Evolutionary conservation across 1,284 basidiomycete genomes (phyloP), one percentile per base, ranked within the genome.

Genomic region (Trichosporon sp.): DNA sequence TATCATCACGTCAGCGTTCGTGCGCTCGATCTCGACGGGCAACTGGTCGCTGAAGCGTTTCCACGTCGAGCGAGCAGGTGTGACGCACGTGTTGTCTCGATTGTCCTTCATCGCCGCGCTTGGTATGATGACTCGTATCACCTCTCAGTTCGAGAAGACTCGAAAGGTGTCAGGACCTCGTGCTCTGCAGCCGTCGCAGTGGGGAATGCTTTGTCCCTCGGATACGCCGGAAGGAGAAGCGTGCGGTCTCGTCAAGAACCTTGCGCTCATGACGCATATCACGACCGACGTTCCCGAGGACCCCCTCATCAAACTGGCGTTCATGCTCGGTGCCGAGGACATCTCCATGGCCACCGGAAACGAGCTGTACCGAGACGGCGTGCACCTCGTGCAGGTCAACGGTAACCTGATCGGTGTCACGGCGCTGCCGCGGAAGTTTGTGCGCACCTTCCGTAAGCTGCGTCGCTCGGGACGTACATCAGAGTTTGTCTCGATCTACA

Each of bases 211-310:
- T 23, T 99, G 96, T 81, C 92, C 96, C 0, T 95, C 92, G 75
- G 96, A 99, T 81, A 99, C 97, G 3, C 96, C 96, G 0, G 96
- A 99, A 87, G 97, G 96, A 76, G 96, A 99, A 81, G 96, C 96
- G 6, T 99, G 96, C 77, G 96, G 96, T 59, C 83, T 99, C 65
- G 97, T 99, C 58, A 99, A 99, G 84, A 99, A 99, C 80, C 82
- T 99, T 64, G 97, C 96, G 2, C 85, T 99, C 46, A 99, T 99
- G 95, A 99, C 97, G 3, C 97, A 99, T 80, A 99, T 99, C 79
- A 99, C 96, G 13, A 99, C 97, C 25, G 96, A 99, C 79, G 94
- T 95, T 19, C 94, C 96, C 67, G 96, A 99, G 80, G 91, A 89
- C 68, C 95, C 96, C 2, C 91, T 99, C 66, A 87, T 92, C 71